Evolutionary conservation across 805 yeast genomes (phyloP), one percentile per base, ranked within the genome.

Genomic region (Lipomyces yamadae): DNA sequence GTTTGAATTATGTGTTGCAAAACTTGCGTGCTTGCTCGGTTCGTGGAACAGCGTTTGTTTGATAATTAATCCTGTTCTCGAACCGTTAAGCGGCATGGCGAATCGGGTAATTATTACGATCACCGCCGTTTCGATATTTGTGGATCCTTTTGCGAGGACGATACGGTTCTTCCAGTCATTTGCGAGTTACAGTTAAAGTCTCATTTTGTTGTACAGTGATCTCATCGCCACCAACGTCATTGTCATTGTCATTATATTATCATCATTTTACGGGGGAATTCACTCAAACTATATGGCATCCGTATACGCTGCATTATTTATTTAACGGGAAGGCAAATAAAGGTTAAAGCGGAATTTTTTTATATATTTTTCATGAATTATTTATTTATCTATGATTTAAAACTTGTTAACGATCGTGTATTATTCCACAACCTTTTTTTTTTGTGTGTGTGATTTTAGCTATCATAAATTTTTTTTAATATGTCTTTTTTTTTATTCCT

Each of bases 181-280:
- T 42, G 48, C 48, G 48, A 42, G 24, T 13, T 42, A 1, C 8
- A 3, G 5, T 42, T 4, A 2, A 5, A 3, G 24, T 24, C 24
- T 24, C 24, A 1, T 24, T 42, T 42, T 42, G 15, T n/a, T 42
- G 48, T 42, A 42, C 48, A 15, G 48, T 42, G 48, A 42, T 42
- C 48, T 42, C 48, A 42, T n/a, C 48, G 48, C 48, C 48, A n/a
- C 18, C n/a, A 24, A n/a, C 48, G 48, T 42, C 48, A 42, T n/a
- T 42, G 6, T 42, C 18, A 42, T 42, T n/a, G 48, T 42, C 48
- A 42, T 42, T 13, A 15, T n/a, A 42, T 15, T 10, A 42, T 42
- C 48, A 42, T 30, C 42, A 35, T 56, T 56, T 54, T 29, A n/a
- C 33, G 60, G 30, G 30, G 30, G 30, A 10, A 24, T 29, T 52